Evolutionary conservation across 352 stramenopile genomes (phyloP).

Genomic region (Pelagophyceae sp.): DNA sequence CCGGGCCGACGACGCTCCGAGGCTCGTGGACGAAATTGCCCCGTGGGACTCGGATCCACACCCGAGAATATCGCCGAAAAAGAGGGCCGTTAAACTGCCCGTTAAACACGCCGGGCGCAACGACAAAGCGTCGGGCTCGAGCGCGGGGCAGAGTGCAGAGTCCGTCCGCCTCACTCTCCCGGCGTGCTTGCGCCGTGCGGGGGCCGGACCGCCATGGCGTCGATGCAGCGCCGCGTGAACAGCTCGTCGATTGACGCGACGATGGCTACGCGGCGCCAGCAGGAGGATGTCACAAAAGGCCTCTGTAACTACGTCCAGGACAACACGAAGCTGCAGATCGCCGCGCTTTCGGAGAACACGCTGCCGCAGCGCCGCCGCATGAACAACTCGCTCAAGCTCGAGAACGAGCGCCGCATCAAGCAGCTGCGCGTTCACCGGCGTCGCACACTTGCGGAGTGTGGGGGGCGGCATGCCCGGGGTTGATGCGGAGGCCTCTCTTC

Average conservation of each 20-base stretch:
- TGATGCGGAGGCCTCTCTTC: too few relatives aligned
- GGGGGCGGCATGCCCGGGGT: too few relatives aligned
- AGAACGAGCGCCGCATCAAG: conserved; percentile 17
- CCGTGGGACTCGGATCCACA: too few relatives aligned
- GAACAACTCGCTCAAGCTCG: neutral
- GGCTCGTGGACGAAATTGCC: too few relatives aligned
- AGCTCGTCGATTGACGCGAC: neutral
- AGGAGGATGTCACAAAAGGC: neutral
- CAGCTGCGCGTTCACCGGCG: neutral
- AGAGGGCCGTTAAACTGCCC: too few relatives aligned
- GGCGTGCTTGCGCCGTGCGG: too few relatives aligned
- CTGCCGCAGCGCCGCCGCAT: conserved; percentile 16
- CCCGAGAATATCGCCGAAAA: too few relatives aligned
- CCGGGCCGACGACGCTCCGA: too few relatives aligned
- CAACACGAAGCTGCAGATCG: conserved; percentile 6
- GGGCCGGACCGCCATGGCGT: neutral
- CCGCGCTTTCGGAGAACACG: conserved; percentile 16
- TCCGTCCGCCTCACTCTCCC: too few relatives aligned
- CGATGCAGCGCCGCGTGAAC: neutral
- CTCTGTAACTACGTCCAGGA: conserved; percentile 20
- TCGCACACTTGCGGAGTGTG: neutral
- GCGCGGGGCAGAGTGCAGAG: too few relatives aligned
- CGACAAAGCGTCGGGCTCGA: too few relatives aligned
- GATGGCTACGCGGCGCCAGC: neutral
- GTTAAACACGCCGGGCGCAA: too few relatives aligned